phyloP scores from a whole-genome alignment of 2,329 filamentous ascomycete genomes.

The Claviceps purpurea region DNA sequence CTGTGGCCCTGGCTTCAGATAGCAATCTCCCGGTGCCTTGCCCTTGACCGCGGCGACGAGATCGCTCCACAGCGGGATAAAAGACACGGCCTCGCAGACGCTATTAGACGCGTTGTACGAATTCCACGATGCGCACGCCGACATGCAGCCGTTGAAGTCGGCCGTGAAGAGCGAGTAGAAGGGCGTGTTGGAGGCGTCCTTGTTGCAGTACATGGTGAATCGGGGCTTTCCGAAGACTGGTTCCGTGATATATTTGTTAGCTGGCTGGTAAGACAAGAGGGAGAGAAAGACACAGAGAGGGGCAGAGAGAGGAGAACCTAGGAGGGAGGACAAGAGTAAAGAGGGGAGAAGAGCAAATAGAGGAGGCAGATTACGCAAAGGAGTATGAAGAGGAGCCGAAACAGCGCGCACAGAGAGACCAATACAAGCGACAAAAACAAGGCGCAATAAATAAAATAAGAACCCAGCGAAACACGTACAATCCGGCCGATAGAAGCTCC shows the following conservation, averaged over 20 bases:
- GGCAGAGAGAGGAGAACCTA: no score
- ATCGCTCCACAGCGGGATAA: slow-evolving; percentile 9
- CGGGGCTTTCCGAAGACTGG: slow-evolving; percentile 23
- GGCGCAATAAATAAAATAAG: no score
- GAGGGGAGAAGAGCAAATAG: neutral
- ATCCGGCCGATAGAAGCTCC: slow-evolving; percentile 4
- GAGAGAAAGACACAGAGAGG: no score
- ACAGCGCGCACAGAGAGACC: no score
- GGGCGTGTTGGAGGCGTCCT: slow-evolving; percentile 23
- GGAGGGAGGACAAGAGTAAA: neutral
- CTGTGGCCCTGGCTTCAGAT: slow-evolving; percentile 4
- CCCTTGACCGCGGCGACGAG: neutral
- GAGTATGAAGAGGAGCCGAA: neutral
- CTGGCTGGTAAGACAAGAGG: no score
- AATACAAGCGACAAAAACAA: no score
- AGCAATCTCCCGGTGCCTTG: slow-evolving; percentile 4
- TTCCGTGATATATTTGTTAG: neutral
- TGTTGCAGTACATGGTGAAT: slow-evolving; percentile 31
- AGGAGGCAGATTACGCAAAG: neutral
- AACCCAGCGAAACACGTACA: neutral
- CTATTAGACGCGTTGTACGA: slow-evolving; percentile 4
- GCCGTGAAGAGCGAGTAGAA: slow-evolving; percentile 28
- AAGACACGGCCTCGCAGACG: slow-evolving; percentile 8
- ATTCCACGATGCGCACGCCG: slow-evolving; percentile 29
- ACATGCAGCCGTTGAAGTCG: slow-evolving; percentile 32